phyloP scores from a whole-genome alignment of 1,139 yeast species.

The Nakaseomyces kungkrabaensis region DNA sequence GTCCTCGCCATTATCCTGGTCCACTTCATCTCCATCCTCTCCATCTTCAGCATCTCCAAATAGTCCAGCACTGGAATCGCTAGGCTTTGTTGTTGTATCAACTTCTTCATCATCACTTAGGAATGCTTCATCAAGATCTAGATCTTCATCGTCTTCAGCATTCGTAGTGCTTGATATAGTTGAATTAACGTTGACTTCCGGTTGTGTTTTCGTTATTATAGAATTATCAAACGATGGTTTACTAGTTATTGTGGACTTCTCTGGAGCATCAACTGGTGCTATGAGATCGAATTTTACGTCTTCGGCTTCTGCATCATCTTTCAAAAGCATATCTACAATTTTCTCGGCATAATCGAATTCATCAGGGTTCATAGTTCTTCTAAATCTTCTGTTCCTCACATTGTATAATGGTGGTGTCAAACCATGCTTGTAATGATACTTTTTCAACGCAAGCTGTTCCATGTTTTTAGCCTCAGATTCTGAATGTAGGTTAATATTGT shows the following conservation, averaged over 20 bases:
- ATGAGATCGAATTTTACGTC: conserved; percentile 70
- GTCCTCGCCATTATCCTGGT: conserved; percentile 33
- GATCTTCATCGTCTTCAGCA: conserved; percentile 31
- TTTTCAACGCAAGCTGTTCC: conserved; percentile 36
- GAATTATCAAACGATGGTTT: conserved; percentile 7
- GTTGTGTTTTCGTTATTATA: not conserved
- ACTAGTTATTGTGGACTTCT: conserved; percentile 2
- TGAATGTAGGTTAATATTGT: conserved; percentile 7
- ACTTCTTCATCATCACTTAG: conserved; percentile 30
- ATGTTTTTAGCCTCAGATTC: conserved; percentile 41
- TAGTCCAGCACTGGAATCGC: conserved; percentile 21
- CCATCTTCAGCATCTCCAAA: conserved; percentile 22
- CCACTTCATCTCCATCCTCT: conserved; percentile 30
- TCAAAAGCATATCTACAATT: conserved; percentile 65
- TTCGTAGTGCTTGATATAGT: conserved; percentile 7
- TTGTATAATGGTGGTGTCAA: conserved; percentile 65
- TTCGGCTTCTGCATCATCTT: conserved; percentile 75
- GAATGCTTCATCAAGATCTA: conserved; percentile 33
- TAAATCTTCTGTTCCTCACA: conserved; percentile 44
- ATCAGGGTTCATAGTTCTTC: conserved; percentile 41
- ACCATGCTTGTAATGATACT: conserved; percentile 63
- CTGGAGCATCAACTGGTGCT: conserved; percentile 34
- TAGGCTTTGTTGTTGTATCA: conserved; percentile 22
- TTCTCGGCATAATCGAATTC: conserved; percentile 62
- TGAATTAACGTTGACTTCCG: conserved; percentile 2